A percentile compares a stretch with the other conserved stretches of the same genome.
These are phyloP conservation scores for Mortierella sp. DNA, from an alignment of 371 early-diverging fungal genomes.

Conservation along the genomic window DNA sequence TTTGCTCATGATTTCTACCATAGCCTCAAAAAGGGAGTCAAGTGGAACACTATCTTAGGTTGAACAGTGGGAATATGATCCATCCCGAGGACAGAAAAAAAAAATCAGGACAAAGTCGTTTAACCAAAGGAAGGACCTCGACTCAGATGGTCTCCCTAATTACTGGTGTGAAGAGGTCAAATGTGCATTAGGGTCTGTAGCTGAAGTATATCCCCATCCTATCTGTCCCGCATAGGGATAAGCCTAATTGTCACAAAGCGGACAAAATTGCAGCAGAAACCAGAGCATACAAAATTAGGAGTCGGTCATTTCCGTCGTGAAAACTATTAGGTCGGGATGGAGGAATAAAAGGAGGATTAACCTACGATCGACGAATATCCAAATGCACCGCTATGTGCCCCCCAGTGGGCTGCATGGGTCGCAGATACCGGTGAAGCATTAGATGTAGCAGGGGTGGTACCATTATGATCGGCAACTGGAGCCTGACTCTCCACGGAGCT, in stretches of 20 bases:
- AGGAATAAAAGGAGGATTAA: neutral
- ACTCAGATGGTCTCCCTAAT: neutral
- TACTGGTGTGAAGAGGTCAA: neutral
- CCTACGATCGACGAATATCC: slow-evolving; percentile 29
- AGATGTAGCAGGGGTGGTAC: neutral
- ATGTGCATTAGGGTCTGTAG: neutral
- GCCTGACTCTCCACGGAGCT: neutral
- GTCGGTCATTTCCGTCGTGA: too few relatives aligned
- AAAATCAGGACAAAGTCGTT: neutral
- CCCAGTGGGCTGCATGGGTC: slow-evolving; percentile 16
- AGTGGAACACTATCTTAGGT: too few relatives aligned
- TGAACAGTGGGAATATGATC: too few relatives aligned
- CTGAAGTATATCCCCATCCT: slow-evolving; percentile 14
- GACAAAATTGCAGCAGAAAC: too few relatives aligned
- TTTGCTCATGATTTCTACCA: too few relatives aligned
- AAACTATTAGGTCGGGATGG: too few relatives aligned
- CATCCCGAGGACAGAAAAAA: neutral
- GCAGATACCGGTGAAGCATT: neutral
- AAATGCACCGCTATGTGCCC: slow-evolving; percentile 14
- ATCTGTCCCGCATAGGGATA: slow-evolving; percentile 18
- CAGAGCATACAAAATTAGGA: neutral
- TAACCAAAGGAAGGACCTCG: neutral
- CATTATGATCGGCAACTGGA: neutral
- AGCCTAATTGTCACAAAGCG: neutral
- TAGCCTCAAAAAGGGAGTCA: too few relatives aligned